Conservation (phyloP, 2,329 filamentous ascomycete genomes). For the Penicillium sp. region DNA sequence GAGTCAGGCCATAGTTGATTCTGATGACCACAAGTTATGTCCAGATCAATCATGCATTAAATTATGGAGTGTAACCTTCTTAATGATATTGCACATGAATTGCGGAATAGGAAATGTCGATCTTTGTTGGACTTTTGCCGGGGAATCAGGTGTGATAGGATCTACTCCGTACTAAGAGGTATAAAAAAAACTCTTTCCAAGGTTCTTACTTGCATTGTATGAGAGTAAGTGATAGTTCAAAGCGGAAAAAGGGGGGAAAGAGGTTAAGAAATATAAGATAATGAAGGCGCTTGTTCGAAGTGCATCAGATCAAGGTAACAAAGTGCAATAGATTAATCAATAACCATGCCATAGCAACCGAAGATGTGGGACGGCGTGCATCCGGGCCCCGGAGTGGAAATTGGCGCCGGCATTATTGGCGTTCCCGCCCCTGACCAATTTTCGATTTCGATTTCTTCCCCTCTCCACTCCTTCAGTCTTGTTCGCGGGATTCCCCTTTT, state of each 20-base stretch:
- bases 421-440: constrained; percentile 25
- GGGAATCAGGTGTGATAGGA: neutral
- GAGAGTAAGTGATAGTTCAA: neutral
- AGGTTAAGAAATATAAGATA: neutral
- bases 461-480: constrained; percentile 16
- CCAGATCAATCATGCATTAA: neutral
- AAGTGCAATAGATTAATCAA: neutral
- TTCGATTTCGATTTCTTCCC: constrained; percentile 9
- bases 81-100: neutral
- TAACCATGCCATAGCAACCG: neutral
- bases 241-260: neutral
- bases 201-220: neutral
- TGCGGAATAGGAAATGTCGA: neutral
- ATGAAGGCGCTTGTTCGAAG: neutral
- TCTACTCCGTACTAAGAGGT: neutral
- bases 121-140: neutral
- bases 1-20: constrained; percentile 13
- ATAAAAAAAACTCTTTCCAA: neutral
- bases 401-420: constrained; percentile 13
- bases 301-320: neutral
- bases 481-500: constrained; percentile 4
- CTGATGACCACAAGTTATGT: neutral
- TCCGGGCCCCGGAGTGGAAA: neutral
- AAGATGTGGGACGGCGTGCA: neutral
- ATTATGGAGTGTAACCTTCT: neutral